A percentile compares a stretch with the other conserved stretches of the same genome.
phyloP scores from a whole-genome alignment of 2,329 filamentous ascomycete species.

The Pseudogymnoascus sp. region DNA sequence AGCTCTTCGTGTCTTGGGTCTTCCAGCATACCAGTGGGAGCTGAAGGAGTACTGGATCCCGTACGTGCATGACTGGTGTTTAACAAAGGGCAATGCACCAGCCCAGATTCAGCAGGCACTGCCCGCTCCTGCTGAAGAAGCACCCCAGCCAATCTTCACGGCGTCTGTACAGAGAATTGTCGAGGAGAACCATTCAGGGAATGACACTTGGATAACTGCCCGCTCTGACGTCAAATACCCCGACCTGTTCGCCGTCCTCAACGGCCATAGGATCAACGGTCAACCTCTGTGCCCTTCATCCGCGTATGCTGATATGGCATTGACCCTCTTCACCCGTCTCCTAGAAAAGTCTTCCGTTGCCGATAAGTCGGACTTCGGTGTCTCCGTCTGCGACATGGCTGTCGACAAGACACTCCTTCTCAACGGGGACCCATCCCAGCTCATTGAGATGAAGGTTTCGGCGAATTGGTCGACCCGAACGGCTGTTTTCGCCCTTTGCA shows the following conservation, averaged over 20 bases:
- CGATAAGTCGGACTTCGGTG: conserved; percentile 28
- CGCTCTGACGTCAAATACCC: conserved; percentile 46
- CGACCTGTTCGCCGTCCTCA: conserved; percentile 43
- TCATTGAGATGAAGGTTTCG: conserved; percentile 42
- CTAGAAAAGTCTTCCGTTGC: conserved; percentile 34
- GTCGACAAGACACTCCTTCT: conserved; percentile 45
- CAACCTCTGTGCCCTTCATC: conserved; percentile 40
- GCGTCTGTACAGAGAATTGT: conserved; percentile 47
- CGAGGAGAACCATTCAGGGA: conserved; percentile 42
- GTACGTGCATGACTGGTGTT: conserved; percentile 49
- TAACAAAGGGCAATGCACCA: conserved; percentile 49
- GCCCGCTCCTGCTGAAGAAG: conserved; percentile 28
- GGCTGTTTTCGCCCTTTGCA: conserved; percentile 37
- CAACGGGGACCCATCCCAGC: conserved; percentile 31
- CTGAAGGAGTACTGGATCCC: conserved; percentile 43
- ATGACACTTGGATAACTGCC: conserved; percentile 41
- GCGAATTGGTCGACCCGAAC: conserved; percentile 37
- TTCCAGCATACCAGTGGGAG: conserved; percentile 51
- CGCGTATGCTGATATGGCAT: conserved; percentile 52
- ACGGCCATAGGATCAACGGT: conserved; percentile 50
- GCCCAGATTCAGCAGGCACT: conserved; percentile 39
- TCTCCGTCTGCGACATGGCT: conserved; percentile 40
- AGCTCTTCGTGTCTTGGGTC: conserved; percentile 42
- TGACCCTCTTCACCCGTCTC: conserved; percentile 48
- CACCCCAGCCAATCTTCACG: conserved; percentile 29